These are phyloP conservation scores for Oxyria digyna DNA, from an alignment of 148 eudicot species.

Conservation along the genomic window DNA sequence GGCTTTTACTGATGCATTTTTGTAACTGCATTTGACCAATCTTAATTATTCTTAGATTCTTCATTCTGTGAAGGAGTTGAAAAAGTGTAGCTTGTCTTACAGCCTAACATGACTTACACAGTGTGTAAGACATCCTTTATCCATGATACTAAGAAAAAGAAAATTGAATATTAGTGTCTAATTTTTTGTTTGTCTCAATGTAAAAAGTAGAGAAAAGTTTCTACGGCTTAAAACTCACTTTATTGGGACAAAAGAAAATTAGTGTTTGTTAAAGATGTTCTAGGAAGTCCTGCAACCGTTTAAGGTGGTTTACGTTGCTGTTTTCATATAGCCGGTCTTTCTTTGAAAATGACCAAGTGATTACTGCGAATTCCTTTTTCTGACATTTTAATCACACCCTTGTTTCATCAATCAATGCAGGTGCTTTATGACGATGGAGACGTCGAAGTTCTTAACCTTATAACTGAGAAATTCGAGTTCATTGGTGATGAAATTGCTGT, in stretches of 20 bases:
- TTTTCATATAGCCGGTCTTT: background rate
- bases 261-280: too few relatives aligned
- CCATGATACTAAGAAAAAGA: too few relatives aligned
- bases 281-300: background rate
- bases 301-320: background rate
- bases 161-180: too few relatives aligned
- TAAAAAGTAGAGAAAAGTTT: too few relatives aligned
- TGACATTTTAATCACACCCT: background rate
- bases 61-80: background rate
- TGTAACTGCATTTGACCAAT: background rate
- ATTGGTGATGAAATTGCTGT: conserved; percentile 16
- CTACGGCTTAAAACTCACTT: too few relatives aligned
- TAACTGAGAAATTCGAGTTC: conserved; percentile 33
- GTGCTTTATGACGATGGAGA: conserved; percentile 49
- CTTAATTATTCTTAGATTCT: background rate
- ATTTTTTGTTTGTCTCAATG: too few relatives aligned
- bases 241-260: too few relatives aligned
- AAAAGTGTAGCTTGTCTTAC: background rate
- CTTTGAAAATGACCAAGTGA: background rate
- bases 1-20: background rate
- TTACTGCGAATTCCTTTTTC: background rate
- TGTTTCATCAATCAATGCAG: conserved; percentile 10
- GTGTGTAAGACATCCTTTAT: too few relatives aligned
- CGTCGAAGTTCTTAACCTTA: conserved; percentile 36
- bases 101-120: too few relatives aligned